Evolutionary conservation across 2,329 filamentous ascomycete species (phyloP).

Genomic region (Coniochaeta pulveracea): DNA sequence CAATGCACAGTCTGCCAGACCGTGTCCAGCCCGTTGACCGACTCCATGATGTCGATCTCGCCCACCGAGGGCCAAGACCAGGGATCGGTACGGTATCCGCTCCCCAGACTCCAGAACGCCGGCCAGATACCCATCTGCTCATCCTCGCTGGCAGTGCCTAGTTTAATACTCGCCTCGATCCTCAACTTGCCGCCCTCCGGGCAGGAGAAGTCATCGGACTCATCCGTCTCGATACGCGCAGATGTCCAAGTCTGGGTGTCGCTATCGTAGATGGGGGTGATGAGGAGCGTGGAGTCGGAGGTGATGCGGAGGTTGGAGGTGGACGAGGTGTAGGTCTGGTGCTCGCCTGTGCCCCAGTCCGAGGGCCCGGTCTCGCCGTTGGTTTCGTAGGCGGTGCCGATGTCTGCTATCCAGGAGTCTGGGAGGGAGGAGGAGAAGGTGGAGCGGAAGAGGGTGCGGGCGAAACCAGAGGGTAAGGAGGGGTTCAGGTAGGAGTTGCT

Average conservation of each 20-base stretch:
- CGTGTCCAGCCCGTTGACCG: constrained; percentile 23
- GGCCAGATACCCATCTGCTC: constrained; percentile 31
- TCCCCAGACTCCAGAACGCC: constrained; percentile 33
- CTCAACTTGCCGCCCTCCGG: constrained; percentile 20
- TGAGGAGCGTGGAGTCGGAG: constrained; percentile 22
- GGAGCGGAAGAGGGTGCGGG: constrained; percentile 12
- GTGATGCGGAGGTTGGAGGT: constrained; percentile 28
- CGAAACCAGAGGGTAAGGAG: constrained; percentile 1
- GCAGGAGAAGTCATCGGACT: constrained; percentile 22
- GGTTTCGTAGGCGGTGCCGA: constrained; percentile 34
- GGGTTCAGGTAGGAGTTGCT: too few relatives aligned
- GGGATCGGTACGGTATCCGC: constrained; percentile 23
- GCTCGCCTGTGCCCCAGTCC: constrained; percentile 37
- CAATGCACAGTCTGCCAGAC: constrained; percentile 29
- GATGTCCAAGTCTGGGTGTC: constrained; percentile 38
- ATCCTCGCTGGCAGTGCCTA: constrained; percentile 16
- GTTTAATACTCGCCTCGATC: constrained; percentile 25
- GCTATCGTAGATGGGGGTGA: constrained; percentile 60
- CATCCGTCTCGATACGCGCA: constrained; percentile 27
- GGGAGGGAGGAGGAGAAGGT: constrained; percentile 16
- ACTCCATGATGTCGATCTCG: constrained; percentile 34
- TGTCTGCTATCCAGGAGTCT: constrained; percentile 27
- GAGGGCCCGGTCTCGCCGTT: constrained; percentile 30
- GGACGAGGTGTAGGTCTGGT: constrained; percentile 30
- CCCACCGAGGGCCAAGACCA: constrained; percentile 28